Evolutionary conservation across 108 stramenopile species (phyloP).

Genomic region (Nannochloropsis salina): DNA sequence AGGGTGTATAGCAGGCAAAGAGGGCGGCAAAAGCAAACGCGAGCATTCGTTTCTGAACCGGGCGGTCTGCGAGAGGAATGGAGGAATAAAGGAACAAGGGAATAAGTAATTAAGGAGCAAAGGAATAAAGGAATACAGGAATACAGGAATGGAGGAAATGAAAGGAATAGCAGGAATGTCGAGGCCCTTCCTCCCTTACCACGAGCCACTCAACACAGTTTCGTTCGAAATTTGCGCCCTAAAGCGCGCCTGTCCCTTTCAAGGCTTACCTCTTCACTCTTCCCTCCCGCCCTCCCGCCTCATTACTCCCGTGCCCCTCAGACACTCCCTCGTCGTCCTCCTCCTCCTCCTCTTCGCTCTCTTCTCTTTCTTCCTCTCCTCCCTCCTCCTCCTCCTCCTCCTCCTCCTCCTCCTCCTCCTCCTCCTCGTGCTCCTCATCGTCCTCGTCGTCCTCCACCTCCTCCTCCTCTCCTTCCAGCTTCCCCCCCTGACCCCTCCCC

Average conservation of each 20-base stretch:
- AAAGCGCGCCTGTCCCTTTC: too few species aligned
- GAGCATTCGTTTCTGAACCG: not conserved
- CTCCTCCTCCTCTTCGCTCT: not conserved
- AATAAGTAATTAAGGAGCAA: too few species aligned
- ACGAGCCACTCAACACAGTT: too few species aligned
- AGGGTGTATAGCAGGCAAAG: not conserved
- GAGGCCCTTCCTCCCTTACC: too few species aligned
- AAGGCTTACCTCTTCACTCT: too few species aligned
- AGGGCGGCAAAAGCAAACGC: not conserved
- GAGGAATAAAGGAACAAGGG: too few species aligned
- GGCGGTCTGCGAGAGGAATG: too few species aligned
- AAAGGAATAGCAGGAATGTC: too few species aligned
- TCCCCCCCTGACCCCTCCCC: conserved; percentile 28
- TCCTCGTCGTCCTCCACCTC: conserved; percentile 28
- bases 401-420: conserved; percentile 18
- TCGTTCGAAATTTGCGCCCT: too few species aligned
- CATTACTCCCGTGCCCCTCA: not conserved
- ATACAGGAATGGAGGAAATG: too few species aligned
- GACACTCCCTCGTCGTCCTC: conserved; percentile 15
- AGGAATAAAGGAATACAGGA: too few species aligned
- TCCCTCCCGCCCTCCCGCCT: not conserved
- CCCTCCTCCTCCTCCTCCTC: not conserved
- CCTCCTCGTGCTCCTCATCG: conserved; percentile 20
- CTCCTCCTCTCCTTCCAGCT: conserved; percentile 26
- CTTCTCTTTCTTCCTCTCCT: not conserved